These are phyloP conservation scores for Begonia masoniana DNA, from an alignment of 306 rosid species.

Conservation along the genomic window DNA sequence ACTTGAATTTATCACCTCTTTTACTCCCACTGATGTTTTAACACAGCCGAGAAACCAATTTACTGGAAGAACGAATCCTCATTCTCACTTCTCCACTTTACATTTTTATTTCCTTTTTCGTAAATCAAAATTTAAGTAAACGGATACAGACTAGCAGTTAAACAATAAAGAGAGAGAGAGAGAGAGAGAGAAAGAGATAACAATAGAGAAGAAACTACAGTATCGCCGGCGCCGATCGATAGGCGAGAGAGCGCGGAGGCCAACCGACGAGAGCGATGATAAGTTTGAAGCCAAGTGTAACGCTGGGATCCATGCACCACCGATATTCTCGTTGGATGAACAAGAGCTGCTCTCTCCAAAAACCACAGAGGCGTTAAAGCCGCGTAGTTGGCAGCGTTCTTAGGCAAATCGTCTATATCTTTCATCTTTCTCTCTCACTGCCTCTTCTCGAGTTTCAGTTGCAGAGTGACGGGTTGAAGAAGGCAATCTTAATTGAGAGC, in stretches of 20 bases:
- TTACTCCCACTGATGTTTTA: too few relatives aligned
- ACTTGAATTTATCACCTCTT: too few relatives aligned
- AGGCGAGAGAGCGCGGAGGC: constrained; percentile 64
- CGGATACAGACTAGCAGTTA: background rate
- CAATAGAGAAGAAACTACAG: constrained; percentile 22
- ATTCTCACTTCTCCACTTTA: too few relatives aligned
- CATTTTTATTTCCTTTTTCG: too few relatives aligned
- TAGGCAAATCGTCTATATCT: constrained; percentile 79
- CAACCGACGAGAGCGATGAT: constrained; percentile 65
- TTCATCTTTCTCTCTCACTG: constrained; percentile 6
- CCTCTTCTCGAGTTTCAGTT: background rate
- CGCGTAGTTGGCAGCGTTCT: constrained; percentile 72
- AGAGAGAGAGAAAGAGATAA: background rate
- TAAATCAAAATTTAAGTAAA: too few relatives aligned
- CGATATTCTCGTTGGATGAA: constrained; percentile 59
- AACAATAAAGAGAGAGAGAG: background rate
- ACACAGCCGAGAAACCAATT: too few relatives aligned
- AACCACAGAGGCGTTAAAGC: constrained; percentile 87
- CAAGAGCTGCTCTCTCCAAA: constrained; percentile 70
- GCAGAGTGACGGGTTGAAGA: too few relatives aligned
- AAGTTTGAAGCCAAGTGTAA: constrained; percentile 80
- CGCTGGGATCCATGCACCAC: constrained; percentile 62
- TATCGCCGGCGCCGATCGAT: constrained; percentile 60
- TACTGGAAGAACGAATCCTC: too few relatives aligned
- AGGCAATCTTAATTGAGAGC: too few relatives aligned